Evolutionary conservation across 768 basidiomycete species (phyloP).

Genomic region (Epithele typhae): DNA sequence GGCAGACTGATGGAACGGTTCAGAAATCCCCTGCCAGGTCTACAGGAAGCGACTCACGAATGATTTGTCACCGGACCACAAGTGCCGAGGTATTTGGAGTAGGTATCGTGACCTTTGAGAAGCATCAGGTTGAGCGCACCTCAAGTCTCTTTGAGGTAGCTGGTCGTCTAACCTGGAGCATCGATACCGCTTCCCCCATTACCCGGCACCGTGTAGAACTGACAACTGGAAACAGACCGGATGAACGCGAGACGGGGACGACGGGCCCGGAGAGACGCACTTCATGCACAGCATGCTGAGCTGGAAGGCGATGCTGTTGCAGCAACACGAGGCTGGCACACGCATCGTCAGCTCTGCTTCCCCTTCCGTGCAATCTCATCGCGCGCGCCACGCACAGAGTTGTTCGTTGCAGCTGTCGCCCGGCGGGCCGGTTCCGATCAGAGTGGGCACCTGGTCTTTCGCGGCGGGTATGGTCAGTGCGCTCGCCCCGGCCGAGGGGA

Average conservation of each 20-base stretch:
- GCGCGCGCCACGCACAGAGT: slow-evolving; percentile 3
- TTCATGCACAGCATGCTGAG: slow-evolving; percentile 20
- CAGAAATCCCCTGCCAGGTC: background rate
- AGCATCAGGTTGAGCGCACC: too few species aligned
- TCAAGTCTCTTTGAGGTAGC: background rate
- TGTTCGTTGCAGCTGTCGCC: slow-evolving; percentile 18
- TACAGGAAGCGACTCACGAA: background rate
- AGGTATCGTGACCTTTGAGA: slow-evolving; percentile 9
- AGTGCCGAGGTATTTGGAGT: background rate
- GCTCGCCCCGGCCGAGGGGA: background rate
- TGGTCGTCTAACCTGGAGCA: slow-evolving; percentile 10
- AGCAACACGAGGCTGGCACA: slow-evolving; percentile 17
- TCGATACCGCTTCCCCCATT: slow-evolving; percentile 2
- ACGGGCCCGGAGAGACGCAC: background rate
- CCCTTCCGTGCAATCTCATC: background rate
- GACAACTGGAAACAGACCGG: too few species aligned
- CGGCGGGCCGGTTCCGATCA: slow-evolving; percentile 4
- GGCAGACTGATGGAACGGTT: slow-evolving; percentile 6
- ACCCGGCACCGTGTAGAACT: slow-evolving; percentile 1
- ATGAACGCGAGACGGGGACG: background rate
- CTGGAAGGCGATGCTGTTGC: slow-evolving; percentile 13
- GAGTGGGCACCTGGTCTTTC: too few species aligned
- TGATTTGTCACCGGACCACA: background rate
- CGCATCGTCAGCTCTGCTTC: too few species aligned
- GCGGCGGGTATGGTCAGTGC: background rate